A percentile compares a stretch with the other conserved stretches of the same genome.
Conservation (phyloP, 768 basidiomycete species). For the Leccinum boreale region DNA sequence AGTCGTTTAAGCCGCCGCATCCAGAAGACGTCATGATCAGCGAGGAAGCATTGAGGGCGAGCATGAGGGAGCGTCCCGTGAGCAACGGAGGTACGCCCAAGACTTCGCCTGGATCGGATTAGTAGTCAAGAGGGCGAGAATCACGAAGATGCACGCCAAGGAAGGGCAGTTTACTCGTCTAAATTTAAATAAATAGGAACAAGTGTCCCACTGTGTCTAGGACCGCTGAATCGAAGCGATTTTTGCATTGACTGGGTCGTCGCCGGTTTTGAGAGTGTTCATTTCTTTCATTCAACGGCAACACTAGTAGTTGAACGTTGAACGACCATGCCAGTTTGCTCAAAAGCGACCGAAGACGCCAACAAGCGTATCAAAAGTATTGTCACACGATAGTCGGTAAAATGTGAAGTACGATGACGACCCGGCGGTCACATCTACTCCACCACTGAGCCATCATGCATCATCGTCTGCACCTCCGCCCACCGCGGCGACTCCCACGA, state of each 20-base stretch:
- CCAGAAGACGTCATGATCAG: constrained; percentile 71
- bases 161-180: neutral
- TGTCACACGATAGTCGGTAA: no score
- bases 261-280: neutral
- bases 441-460: no score
- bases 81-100: constrained; percentile 22
- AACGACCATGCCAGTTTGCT: no score
- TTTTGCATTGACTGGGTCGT: neutral
- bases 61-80: constrained; percentile 30
- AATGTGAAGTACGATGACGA: no score
- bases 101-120: constrained; percentile 21
- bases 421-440: no score
- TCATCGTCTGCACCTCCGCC: no score
- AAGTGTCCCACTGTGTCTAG: neutral
- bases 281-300: neutral
- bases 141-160: neutral
- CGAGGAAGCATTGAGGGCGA: constrained; percentile 52
- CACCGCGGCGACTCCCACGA: no score
- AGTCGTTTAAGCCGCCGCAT: constrained; percentile 68
- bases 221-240: neutral
- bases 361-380: no score
- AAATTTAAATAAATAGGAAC: neutral
- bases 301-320: no score
- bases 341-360: no score
- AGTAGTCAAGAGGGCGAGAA: constrained; percentile 1